These are phyloP conservation scores for Annulohypoxylon bovei DNA, from an alignment of 495 filamentous ascomycete species.

Conservation along the genomic window DNA sequence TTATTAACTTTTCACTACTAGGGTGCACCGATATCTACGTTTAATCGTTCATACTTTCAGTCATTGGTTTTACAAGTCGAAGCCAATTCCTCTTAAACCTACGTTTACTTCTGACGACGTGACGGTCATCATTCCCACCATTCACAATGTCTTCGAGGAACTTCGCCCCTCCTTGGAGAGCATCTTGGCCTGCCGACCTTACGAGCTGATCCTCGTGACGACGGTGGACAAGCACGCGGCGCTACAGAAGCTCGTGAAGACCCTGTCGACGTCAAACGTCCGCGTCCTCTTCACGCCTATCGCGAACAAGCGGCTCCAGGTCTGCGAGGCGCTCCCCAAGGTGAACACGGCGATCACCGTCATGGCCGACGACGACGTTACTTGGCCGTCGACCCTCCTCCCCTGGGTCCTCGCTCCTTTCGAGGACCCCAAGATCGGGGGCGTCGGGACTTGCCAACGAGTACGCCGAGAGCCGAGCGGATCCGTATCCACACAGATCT, in stretches of 20 bases:
- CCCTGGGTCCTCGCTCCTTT: slow-evolving; percentile 60
- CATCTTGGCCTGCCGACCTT: slow-evolving; percentile 62
- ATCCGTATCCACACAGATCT: slow-evolving; percentile 50
- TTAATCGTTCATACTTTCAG: slow-evolving; percentile 57
- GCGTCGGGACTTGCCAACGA: slow-evolving; percentile 63
- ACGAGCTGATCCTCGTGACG: slow-evolving; percentile 65
- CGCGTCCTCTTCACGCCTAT: slow-evolving; percentile 53
- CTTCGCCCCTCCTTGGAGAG: slow-evolving; percentile 62
- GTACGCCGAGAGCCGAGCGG: slow-evolving; percentile 50
- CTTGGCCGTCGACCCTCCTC: slow-evolving; percentile 62
- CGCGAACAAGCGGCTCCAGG: slow-evolving; percentile 61
- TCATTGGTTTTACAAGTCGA: slow-evolving; percentile 56
- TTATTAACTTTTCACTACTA: slow-evolving; percentile 40
- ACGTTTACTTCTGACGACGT: slow-evolving; percentile 57
- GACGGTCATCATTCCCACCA: slow-evolving; percentile 65
- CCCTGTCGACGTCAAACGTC: slow-evolving; percentile 52
- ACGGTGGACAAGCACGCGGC: slow-evolving; percentile 61
- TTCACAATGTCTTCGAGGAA: slow-evolving; percentile 63
- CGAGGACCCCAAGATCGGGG: slow-evolving; percentile 60
- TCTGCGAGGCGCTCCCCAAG: slow-evolving; percentile 52
- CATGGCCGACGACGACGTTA: slow-evolving; percentile 65
- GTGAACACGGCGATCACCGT: slow-evolving; percentile 59
- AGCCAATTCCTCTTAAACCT: slow-evolving; percentile 48
- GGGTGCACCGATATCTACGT: slow-evolving; percentile 61
- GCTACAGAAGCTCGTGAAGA: slow-evolving; percentile 55